phyloP scores from a whole-genome alignment of 352 stramenopile species.

The Elongisporangium anandrum region DNA sequence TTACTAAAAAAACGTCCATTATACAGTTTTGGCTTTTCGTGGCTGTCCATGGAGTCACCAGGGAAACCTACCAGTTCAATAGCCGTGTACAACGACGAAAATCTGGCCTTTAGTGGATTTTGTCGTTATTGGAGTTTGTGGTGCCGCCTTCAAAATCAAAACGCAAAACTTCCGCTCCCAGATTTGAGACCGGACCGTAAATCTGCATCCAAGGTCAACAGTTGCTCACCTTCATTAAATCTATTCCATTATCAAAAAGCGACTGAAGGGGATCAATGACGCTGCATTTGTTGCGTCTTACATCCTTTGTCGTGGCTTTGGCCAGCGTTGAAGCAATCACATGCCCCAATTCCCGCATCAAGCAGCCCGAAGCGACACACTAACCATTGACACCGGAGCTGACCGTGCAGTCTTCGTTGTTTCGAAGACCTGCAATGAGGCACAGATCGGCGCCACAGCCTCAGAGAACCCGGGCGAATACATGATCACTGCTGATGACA shows the following conservation, averaged over 20 bases:
- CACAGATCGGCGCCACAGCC: neutral
- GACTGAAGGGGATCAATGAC: neutral
- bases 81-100: too few species aligned
- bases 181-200: too few species aligned
- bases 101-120: too few species aligned
- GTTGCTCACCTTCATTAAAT: too few species aligned
- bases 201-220: too few species aligned
- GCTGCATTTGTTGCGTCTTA: neutral
- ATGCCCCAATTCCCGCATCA: neutral
- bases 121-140: too few species aligned
- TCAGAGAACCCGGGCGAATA: conserved; percentile 1
- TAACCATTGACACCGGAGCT: neutral
- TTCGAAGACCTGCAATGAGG: conserved; percentile 5
- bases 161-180: too few species aligned
- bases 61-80: too few species aligned
- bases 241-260: neutral
- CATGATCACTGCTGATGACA: conserved; percentile 4
- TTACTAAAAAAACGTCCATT: too few species aligned
- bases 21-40: too few species aligned
- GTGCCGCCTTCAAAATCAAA: too few species aligned
- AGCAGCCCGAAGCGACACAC: neutral
- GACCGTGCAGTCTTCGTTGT: neutral
- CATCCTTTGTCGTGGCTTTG: neutral
- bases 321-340: neutral
- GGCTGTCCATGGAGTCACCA: too few species aligned